These are phyloP conservation scores for Aspergillus incahuasiensis DNA, from an alignment of 495 filamentous ascomycete genomes.

Conservation along the genomic window DNA sequence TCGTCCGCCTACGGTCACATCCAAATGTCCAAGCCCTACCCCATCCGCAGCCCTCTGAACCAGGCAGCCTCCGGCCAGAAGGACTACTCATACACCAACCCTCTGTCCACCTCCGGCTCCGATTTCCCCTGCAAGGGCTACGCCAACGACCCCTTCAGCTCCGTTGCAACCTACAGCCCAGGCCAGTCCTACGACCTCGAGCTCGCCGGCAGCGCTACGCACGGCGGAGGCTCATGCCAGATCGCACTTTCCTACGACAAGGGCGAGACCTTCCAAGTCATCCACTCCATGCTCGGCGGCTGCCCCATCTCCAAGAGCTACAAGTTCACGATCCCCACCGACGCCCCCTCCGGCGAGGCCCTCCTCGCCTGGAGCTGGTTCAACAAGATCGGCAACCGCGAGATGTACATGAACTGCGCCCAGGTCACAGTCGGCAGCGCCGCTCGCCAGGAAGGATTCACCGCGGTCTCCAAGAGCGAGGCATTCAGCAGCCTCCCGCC, in stretches of 20 bases:
- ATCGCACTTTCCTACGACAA: conserved; percentile 75
- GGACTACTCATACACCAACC: conserved; percentile 51
- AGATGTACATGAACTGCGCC: conserved; percentile 96
- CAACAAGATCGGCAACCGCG: conserved; percentile 82
- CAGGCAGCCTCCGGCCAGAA: conserved; percentile 29
- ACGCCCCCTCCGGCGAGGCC: conserved; percentile 46
- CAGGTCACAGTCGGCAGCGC: conserved; percentile 59
- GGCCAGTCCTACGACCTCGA: conserved; percentile 39
- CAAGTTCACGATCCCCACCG: conserved; percentile 43
- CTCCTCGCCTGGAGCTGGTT: conserved; percentile 86
- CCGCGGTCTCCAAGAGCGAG: conserved; percentile 13
- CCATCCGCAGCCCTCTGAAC: conserved; percentile 46
- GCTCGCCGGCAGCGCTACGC: conserved; percentile 55
- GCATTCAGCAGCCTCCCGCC: conserved; percentile 58
- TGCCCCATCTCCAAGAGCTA: conserved; percentile 60
- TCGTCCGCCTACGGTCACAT: conserved; percentile 40
- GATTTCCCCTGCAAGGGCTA: conserved; percentile 54
- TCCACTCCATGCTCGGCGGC: conserved; percentile 76
- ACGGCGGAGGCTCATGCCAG: conserved; percentile 87
- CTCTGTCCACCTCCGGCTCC: conserved; percentile 36
- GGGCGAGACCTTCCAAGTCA: conserved; percentile 67
- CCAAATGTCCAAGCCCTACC: conserved; percentile 43
- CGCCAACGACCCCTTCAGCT: conserved; percentile 39
- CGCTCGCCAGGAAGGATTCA: conserved; percentile 18
- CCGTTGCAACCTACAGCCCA: conserved; percentile 40